These are phyloP conservation scores for Coemansia sp. DNA, from an alignment of 192 early-diverging fungal genomes.

Conservation along the genomic window DNA sequence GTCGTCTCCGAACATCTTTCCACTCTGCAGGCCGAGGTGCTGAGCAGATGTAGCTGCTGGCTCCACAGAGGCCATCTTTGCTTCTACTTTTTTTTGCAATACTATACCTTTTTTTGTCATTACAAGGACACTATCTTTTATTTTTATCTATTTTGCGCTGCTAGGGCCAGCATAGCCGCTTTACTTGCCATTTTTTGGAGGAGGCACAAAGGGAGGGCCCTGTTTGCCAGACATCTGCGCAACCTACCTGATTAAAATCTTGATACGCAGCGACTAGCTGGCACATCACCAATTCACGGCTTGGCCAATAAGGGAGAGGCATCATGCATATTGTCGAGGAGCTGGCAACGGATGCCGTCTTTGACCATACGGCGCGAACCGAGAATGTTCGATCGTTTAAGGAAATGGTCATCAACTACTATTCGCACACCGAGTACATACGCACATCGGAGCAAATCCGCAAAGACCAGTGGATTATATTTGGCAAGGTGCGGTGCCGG, in stretches of 20 bases:
- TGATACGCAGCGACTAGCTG: background rate
- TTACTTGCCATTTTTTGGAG: background rate
- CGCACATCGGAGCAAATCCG: constrained; percentile 60
- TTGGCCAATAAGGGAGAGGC: background rate
- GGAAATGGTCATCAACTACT: constrained; percentile 49
- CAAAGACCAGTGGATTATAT: constrained; percentile 54
- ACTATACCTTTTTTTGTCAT: background rate
- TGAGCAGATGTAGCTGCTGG: background rate
- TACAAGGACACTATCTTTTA: background rate
- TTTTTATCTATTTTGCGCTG: background rate
- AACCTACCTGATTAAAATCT: background rate
- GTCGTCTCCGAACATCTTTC: background rate
- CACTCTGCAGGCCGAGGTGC: background rate
- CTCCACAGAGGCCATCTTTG: background rate
- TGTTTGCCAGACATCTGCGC: too few species aligned
- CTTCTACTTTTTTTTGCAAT: background rate
- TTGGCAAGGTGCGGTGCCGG: constrained; percentile 56
- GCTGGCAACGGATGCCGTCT: constrained; percentile 42
- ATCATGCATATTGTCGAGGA: constrained; percentile 41
- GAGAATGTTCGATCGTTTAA: constrained; percentile 35
- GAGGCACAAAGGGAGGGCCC: background rate
- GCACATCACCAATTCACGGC: background rate
- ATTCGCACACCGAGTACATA: constrained; percentile 57
- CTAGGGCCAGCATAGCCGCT: background rate
- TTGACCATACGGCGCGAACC: constrained; percentile 21